These are phyloP conservation scores for Cryptosporidium parvum DNA, from an alignment of 169 alveolate species.

Conservation along the genomic window DNA sequence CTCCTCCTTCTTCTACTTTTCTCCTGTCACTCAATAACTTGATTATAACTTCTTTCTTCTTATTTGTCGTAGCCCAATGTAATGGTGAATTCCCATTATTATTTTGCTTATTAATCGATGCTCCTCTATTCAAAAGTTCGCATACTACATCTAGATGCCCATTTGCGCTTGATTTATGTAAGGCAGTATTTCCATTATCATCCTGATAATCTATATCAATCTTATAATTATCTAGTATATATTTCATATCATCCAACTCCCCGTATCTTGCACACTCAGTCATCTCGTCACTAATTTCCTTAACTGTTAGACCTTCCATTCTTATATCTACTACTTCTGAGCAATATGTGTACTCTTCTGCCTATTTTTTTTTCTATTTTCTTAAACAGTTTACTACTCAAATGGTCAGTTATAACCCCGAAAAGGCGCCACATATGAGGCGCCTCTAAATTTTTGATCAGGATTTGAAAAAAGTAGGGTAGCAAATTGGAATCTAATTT, in stretches of 20 bases:
- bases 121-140: constrained; percentile 36
- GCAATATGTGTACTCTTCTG: not conserved
- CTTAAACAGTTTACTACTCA: not conserved
- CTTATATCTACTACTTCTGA: not conserved
- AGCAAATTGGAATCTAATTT: not conserved
- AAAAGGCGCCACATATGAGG: not conserved
- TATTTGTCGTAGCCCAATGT: constrained; percentile 71
- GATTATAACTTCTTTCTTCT: constrained; percentile 29
- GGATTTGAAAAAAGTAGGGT: not conserved
- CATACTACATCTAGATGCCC: constrained; percentile 45
- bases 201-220: constrained; percentile 51
- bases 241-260: constrained; percentile 50
- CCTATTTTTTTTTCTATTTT: not conserved
- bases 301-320: constrained; percentile 20
- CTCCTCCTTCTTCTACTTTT: constrained; percentile 36
- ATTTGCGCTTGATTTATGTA: constrained; percentile 72
- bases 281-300: constrained; percentile 68
- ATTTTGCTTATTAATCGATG: constrained; percentile 49
- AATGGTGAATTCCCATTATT: constrained; percentile 61
- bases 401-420: not conserved
- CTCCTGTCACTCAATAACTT: constrained; percentile 29
- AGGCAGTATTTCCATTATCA: constrained; percentile 59
- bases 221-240: constrained; percentile 20
- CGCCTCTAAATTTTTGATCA: not conserved
- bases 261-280: constrained; percentile 74